These are phyloP conservation scores for Flaveria floridana DNA, from an alignment of 140 eudicot genomes.

Conservation along the genomic window DNA sequence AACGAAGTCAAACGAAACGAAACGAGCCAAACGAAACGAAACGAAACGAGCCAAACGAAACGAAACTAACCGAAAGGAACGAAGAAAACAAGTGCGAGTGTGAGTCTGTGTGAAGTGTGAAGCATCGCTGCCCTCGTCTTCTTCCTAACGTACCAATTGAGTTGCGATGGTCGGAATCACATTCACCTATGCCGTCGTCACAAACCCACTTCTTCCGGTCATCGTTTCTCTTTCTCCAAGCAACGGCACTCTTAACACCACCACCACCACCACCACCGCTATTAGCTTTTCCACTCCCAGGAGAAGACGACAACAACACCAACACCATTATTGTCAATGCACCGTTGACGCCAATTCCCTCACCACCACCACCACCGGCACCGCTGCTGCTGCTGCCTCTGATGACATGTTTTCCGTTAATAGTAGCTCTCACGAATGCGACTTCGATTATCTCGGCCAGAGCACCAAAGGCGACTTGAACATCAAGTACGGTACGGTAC, in stretches of 20 bases:
- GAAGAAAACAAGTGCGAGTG: no score
- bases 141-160: background rate
- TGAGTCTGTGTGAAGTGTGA: background rate
- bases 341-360: constrained; percentile 38
- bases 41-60: no score
- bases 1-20: no score
- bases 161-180: constrained; percentile 30
- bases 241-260: background rate
- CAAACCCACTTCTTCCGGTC: constrained; percentile 15
- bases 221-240: background rate
- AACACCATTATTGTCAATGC: constrained; percentile 34
- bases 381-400: constrained; percentile 29
- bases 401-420: constrained; percentile 54
- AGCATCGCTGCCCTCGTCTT: background rate
- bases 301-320: background rate
- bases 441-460: constrained; percentile 85
- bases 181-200: constrained; percentile 13
- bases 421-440: constrained; percentile 41
- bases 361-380: constrained; percentile 31
- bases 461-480: constrained; percentile 89
- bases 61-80: no score
- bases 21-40: no score
- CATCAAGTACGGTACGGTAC: constrained; percentile 56
- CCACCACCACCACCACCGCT: no score
- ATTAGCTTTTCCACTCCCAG: no score